These are phyloP conservation scores for Lasiosphaeria ovina DNA, from an alignment of 495 filamentous ascomycete genomes.

Conservation along the genomic window DNA sequence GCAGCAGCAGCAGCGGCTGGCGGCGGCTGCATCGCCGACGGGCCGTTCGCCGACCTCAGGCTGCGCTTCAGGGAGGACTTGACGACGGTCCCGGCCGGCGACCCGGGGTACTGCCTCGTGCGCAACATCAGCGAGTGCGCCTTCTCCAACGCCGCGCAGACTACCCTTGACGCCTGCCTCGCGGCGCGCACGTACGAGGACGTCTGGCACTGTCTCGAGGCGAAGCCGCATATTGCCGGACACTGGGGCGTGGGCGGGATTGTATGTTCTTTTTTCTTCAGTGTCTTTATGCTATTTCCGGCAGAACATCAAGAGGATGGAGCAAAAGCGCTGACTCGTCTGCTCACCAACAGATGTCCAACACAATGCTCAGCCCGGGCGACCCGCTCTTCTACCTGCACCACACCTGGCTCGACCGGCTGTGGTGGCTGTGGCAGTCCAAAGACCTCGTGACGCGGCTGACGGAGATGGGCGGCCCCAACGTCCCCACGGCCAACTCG, in stretches of 20 bases:
- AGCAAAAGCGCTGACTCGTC: neutral
- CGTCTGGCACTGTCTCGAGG: constrained; percentile 41
- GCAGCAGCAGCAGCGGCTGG: too few relatives aligned
- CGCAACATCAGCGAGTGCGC: constrained; percentile 31
- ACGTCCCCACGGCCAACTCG: constrained; percentile 9
- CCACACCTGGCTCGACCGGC: constrained; percentile 49
- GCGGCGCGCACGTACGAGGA: constrained; percentile 22
- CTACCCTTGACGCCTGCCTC: constrained; percentile 34
- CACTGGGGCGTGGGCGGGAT: constrained; percentile 39
- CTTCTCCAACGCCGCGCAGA: constrained; percentile 18
- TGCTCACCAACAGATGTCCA: constrained; percentile 26
- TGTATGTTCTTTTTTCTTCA: constrained; percentile 10
- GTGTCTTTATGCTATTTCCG: neutral
- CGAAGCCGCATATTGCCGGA: constrained; percentile 37
- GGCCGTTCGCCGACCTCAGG: constrained; percentile 41
- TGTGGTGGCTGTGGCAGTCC: constrained; percentile 53
- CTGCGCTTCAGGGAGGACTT: constrained; percentile 37
- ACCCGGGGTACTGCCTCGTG: constrained; percentile 34
- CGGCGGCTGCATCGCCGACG: constrained; percentile 38
- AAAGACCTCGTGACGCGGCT: constrained; percentile 27
- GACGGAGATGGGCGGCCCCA: constrained; percentile 31
- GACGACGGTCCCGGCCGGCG: constrained; percentile 5
- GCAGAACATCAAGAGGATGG: neutral
- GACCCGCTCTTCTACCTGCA: constrained; percentile 55
- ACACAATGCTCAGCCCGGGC: constrained; percentile 28